Conservation (phyloP, 2,329 filamentous ascomycete genomes). For the Metarhizium guizhouense region DNA sequence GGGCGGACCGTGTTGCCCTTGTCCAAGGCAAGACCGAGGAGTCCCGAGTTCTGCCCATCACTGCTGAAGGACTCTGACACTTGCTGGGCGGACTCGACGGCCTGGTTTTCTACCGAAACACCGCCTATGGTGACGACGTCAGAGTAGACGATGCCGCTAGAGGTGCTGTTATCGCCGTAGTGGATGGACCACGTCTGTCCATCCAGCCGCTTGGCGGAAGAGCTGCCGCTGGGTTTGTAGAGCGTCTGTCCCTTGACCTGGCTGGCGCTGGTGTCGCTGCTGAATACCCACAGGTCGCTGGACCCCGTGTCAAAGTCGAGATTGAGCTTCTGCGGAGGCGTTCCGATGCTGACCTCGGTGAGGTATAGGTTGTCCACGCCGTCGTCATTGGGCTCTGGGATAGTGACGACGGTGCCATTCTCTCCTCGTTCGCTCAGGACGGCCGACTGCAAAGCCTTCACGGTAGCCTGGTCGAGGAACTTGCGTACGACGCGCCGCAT, state of each 20-base stretch:
- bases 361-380: conserved; percentile 9
- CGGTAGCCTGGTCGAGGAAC: background rate
- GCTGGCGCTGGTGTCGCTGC: conserved; percentile 28
- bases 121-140: conserved; percentile 34
- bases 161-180: conserved; percentile 35
- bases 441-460: background rate
- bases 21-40: conserved; percentile 35
- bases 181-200: conserved; percentile 32
- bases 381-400: conserved; percentile 2
- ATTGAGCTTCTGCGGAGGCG: conserved; percentile 11
- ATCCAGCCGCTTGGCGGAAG: conserved; percentile 25
- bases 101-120: conserved; percentile 29
- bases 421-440: background rate
- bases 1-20: conserved; percentile 32
- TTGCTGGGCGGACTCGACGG: conserved; percentile 32
- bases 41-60: conserved; percentile 30
- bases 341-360: conserved; percentile 11
- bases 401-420: background rate
- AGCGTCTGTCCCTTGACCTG: conserved; percentile 29
- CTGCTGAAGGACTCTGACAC: conserved; percentile 30
- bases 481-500: background rate
- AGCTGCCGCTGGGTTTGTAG: conserved; percentile 30
- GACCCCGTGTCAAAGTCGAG: conserved; percentile 16
- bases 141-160: conserved; percentile 33
- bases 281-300: conserved; percentile 27